These are phyloP conservation scores for Dipodascopsis uninucleata DNA, from an alignment of 805 yeast species.

Conservation along the genomic window DNA sequence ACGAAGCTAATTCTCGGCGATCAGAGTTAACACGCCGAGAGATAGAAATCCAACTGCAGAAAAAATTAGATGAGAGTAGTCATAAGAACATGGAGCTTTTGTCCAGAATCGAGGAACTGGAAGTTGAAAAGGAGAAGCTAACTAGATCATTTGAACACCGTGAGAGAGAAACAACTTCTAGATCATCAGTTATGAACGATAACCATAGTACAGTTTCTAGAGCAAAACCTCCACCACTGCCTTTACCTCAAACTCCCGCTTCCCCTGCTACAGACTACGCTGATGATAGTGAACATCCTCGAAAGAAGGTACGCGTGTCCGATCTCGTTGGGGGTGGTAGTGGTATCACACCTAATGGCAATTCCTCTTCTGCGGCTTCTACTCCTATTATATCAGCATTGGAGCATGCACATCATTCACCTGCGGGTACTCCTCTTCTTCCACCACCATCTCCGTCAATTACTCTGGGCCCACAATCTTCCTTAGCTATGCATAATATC, in stretches of 20 bases:
- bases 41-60: constrained; percentile 48
- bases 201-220: no score
- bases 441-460: no score
- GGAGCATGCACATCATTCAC: no score
- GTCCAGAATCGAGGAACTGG: constrained; percentile 20
- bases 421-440: no score
- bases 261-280: constrained; percentile 20
- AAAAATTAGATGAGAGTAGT: constrained; percentile 24
- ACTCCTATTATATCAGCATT: no score
- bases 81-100: constrained; percentile 23
- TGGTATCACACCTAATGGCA: not conserved
- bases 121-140: constrained; percentile 11
- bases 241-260: constrained; percentile 20
- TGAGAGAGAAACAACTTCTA: constrained; percentile 5
- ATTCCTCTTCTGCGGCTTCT: no score
- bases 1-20: constrained; percentile 37
- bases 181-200: no score
- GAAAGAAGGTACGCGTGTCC: constrained; percentile 24
- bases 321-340: constrained; percentile 14
- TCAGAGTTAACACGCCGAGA: constrained; percentile 35
- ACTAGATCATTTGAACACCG: no score
- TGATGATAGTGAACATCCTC: constrained; percentile 9
- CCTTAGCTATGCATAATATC: no score
- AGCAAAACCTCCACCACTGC: constrained; percentile 9
- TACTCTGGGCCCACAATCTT: no score